Conservation (phyloP, 495 filamentous ascomycete species). For the Penicillium waksmanii region DNA sequence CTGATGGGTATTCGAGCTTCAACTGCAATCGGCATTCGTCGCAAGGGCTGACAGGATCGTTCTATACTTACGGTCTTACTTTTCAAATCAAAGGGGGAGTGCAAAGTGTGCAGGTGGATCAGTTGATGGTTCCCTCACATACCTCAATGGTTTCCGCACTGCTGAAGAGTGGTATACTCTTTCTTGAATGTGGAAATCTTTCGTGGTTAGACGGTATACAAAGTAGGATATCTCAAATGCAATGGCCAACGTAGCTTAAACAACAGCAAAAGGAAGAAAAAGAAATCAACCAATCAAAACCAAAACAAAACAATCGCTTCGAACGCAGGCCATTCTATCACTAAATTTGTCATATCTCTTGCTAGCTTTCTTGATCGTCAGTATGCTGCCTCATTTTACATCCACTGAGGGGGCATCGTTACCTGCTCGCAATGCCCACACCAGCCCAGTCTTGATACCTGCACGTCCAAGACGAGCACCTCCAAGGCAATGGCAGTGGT, state of each 20-base stretch:
- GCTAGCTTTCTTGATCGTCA: not conserved
- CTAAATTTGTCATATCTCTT: not conserved
- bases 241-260: not conserved
- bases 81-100: not conserved
- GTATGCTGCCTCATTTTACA: not conserved
- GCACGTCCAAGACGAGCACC: not conserved
- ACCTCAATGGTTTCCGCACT: conserved; percentile 1
- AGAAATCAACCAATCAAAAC: not conserved
- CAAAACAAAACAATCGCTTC: not conserved
- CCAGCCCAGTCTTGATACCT: not conserved
- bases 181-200: not conserved
- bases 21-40: not conserved
- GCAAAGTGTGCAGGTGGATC: not conserved
- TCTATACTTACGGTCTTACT: not conserved
- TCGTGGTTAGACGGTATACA: not conserved
- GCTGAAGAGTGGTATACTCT: not conserved
- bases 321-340: not conserved
- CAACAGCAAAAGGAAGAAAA: conserved; percentile 3
- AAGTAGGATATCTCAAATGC: conserved; percentile 4
- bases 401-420: not conserved
- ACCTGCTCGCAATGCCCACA: not conserved
- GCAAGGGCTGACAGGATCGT: not conserved
- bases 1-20: too few species aligned
- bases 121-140: not conserved
- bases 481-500: not conserved